Evolutionary conservation across 305 asterid genomes (phyloP).

Genomic region (Fraxinus platypoda): DNA sequence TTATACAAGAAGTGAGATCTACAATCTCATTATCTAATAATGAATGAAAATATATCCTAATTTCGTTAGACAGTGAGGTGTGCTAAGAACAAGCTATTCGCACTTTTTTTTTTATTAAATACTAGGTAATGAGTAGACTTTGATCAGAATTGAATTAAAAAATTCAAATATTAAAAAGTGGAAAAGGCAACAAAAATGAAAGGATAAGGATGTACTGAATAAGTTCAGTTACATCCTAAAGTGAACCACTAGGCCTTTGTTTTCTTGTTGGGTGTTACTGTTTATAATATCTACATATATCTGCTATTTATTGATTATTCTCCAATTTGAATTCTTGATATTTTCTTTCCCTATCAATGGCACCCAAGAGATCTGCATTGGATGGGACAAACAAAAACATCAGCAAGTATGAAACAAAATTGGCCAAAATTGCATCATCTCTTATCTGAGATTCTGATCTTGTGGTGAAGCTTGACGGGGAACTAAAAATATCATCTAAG

Average conservation of each 20-base stretch:
- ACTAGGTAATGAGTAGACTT: background rate
- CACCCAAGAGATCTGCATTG: constrained; percentile 36
- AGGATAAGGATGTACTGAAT: constrained; percentile 21
- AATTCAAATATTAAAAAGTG: background rate
- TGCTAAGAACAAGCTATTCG: too few relatives aligned
- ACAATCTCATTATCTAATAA: background rate
- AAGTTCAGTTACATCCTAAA: constrained; percentile 22
- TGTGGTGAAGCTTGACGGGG: constrained; percentile 67
- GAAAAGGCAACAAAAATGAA: background rate
- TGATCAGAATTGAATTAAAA: background rate
- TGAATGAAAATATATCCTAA: too few relatives aligned
- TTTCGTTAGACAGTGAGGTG: background rate
- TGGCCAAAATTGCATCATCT: constrained; percentile 45
- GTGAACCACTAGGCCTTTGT: constrained; percentile 46
- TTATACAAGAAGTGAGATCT: background rate
- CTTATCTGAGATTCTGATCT: constrained; percentile 88
- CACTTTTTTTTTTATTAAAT: too few relatives aligned
- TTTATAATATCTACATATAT: constrained; percentile 13
- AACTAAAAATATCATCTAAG: constrained; percentile 56
- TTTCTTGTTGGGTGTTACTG: constrained; percentile 49
- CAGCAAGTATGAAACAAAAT: constrained; percentile 13
- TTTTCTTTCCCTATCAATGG: constrained; percentile 35
- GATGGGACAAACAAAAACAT: constrained; percentile 25
- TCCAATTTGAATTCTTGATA: constrained; percentile 6
- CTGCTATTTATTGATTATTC: background rate